These are phyloP conservation scores for Arctium minus DNA, from an alignment of 129 eudicot genomes.

Conservation along the genomic window DNA sequence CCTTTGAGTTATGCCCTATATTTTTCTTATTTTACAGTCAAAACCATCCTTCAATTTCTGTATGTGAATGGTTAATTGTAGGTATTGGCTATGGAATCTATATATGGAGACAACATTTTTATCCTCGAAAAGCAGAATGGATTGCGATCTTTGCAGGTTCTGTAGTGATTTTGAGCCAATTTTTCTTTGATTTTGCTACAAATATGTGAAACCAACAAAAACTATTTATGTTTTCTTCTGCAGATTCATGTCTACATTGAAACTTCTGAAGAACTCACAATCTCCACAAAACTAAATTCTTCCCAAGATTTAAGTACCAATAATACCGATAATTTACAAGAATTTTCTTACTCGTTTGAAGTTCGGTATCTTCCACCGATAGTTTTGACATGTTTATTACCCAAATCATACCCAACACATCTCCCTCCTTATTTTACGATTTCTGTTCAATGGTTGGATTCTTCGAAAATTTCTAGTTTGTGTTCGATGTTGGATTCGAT, in stretches of 20 bases:
- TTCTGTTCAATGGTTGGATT: slow-evolving; percentile 70
- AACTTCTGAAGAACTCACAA: slow-evolving; percentile 39
- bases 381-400: slow-evolving; percentile 77
- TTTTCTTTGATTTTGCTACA: background rate
- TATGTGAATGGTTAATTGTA: slow-evolving; percentile 19
- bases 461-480: slow-evolving; percentile 52
- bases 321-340: slow-evolving; percentile 21
- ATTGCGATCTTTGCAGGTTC: slow-evolving; percentile 71
- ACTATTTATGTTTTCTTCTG: slow-evolving; percentile 7
- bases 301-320: slow-evolving; percentile 16
- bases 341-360: slow-evolving; percentile 65
- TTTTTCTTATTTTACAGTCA: background rate
- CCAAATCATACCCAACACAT: slow-evolving; percentile 83
- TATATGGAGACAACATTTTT: slow-evolving; percentile 69
- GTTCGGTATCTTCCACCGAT: slow-evolving; percentile 77
- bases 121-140: slow-evolving; percentile 53
- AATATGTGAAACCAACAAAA: background rate
- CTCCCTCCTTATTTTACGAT: slow-evolving; percentile 72
- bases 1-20: background rate
- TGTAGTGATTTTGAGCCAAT: background rate
- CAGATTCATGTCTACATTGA: slow-evolving; percentile 73
- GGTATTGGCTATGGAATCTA: slow-evolving; percentile 83
- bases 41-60: too few species aligned
- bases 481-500: slow-evolving; percentile 78
- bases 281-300: slow-evolving; percentile 59